These are phyloP conservation scores for Amaranthus palmeri DNA, from an alignment of 148 eudicot species.

Conservation along the genomic window DNA sequence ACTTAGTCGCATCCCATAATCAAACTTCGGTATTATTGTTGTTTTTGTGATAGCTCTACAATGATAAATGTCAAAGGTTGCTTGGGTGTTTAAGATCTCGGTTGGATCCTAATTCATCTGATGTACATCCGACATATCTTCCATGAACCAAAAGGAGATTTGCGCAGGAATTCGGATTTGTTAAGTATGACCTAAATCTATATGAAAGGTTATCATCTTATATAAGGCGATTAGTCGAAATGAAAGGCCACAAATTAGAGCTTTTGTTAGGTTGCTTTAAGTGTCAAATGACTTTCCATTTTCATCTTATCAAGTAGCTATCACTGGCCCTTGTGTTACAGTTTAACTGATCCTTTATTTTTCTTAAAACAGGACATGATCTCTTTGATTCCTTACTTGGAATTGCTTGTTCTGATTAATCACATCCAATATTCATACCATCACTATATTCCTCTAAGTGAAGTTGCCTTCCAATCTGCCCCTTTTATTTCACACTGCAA, in stretches of 20 bases:
- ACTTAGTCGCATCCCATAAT: not conserved
- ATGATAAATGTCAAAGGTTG: not conserved
- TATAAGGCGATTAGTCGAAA: not conserved
- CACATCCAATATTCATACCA: slow-evolving; percentile 1
- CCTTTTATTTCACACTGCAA: too few species aligned
- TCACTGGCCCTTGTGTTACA: not conserved
- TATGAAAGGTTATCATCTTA: not conserved
- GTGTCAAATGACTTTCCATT: not conserved
- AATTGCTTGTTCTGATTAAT: slow-evolving; percentile 6
- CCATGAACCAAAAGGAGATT: not conserved
- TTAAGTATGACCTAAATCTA: not conserved
- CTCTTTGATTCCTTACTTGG: not conserved
- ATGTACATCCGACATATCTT: not conserved
- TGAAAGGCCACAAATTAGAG: not conserved
- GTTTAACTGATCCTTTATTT: not conserved
- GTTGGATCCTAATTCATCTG: not conserved
- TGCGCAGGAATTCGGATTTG: not conserved
- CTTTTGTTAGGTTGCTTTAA: not conserved
- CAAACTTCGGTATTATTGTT: not conserved
- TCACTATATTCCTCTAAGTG: not conserved
- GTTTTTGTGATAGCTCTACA: not conserved
- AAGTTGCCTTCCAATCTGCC: not conserved
- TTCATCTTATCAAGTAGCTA: not conserved
- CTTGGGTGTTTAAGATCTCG: too few species aligned
- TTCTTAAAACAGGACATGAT: not conserved